Percentiles rank a stretch among this genome's conserved stretches.
Evolutionary conservation across 1,284 basidiomycete species (phyloP).

Genomic region (Ustilago bromivora): DNA sequence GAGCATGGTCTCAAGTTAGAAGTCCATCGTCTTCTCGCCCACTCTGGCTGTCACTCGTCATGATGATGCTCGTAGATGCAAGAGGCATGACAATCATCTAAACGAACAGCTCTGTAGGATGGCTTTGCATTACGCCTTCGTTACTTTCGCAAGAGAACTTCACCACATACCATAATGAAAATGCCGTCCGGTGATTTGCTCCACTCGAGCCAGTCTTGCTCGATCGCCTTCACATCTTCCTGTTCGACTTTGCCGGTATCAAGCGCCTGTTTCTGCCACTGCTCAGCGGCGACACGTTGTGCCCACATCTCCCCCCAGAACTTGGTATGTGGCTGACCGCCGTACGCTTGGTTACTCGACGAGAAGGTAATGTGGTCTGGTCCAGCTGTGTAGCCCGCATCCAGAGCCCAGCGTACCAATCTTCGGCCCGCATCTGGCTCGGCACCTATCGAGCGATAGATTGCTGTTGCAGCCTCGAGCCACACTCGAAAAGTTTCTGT

Average conservation of each 20-base stretch:
- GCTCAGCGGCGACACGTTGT: slow-evolving; percentile 17
- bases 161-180: slow-evolving; percentile 36
- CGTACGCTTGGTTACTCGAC: slow-evolving; percentile 34
- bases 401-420: slow-evolving; percentile 35
- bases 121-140: neutral
- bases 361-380: slow-evolving; percentile 28
- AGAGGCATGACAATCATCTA: no score
- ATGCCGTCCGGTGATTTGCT: slow-evolving; percentile 24
- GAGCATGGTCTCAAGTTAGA: no score
- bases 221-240: slow-evolving; percentile 23
- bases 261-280: slow-evolving; percentile 33
- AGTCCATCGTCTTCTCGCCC: no score
- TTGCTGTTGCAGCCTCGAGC: slow-evolving; percentile 12
- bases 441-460: slow-evolving; percentile 32
- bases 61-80: no score
- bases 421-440: slow-evolving; percentile 40
- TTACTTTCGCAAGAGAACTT: slow-evolving; percentile 37
- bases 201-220: slow-evolving; percentile 27
- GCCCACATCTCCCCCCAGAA: slow-evolving; percentile 49
- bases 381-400: slow-evolving; percentile 26
- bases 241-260: slow-evolving; percentile 18
- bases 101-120: neutral
- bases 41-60: no score
- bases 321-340: slow-evolving; percentile 24
- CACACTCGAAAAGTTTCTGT: slow-evolving; percentile 19